A percentile compares a stretch with the other conserved stretches of the same genome.
phyloP scores from a whole-genome alignment of 257 asterid genomes.

The Gardenia jasminoides region DNA sequence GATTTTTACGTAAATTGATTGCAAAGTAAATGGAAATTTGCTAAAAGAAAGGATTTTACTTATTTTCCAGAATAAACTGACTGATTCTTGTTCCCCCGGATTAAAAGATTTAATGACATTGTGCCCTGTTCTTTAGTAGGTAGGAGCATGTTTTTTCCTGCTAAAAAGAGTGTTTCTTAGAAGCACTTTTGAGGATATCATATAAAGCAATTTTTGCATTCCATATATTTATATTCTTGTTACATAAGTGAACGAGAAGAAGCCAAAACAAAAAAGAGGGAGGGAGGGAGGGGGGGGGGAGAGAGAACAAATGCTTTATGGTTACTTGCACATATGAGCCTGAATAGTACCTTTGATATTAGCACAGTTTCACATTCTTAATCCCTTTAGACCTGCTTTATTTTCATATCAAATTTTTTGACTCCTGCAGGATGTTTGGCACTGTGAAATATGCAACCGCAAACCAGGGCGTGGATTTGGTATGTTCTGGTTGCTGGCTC shows the following conservation, averaged over 20 bases:
- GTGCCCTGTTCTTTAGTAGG: not conserved
- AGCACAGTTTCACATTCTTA: not conserved
- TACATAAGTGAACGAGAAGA: too few relatives aligned
- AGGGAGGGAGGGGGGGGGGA: too few relatives aligned
- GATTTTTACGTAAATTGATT: not conserved
- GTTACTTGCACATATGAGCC: not conserved
- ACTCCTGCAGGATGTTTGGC: slow-evolving; percentile 89
- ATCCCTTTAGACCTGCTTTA: not conserved
- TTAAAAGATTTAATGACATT: not conserved
- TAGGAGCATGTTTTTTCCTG: not conserved
- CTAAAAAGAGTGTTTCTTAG: not conserved
- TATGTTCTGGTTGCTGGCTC: slow-evolving; percentile 29
- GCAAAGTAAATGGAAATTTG: not conserved
- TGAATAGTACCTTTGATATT: not conserved
- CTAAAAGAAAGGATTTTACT: not conserved
- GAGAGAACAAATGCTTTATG: too few relatives aligned
- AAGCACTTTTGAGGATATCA: not conserved
- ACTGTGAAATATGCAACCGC: slow-evolving; percentile 93
- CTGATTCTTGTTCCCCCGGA: not conserved
- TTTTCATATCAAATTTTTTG: not conserved
- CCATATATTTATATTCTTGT: not conserved
- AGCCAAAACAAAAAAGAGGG: too few relatives aligned
- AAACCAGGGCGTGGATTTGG: slow-evolving; percentile 99
- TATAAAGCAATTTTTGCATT: not conserved
- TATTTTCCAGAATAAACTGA: not conserved